A percentile compares a stretch with the other conserved stretches of the same genome.
Conservation (phyloP, 2,329 filamentous ascomycete genomes). For the Cladorrhinum sp. region DNA sequence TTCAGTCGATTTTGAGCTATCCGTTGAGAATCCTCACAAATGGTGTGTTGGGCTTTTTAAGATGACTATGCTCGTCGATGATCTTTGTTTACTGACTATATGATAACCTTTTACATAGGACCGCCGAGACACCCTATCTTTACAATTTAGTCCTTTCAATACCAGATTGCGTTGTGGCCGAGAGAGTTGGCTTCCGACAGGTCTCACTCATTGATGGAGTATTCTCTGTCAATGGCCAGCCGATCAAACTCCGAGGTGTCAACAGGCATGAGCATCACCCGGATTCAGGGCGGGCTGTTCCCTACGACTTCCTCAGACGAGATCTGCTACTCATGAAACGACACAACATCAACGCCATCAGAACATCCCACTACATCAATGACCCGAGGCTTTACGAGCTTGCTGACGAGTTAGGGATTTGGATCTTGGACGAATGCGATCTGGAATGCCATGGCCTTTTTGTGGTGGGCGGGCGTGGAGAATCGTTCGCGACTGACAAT, state of each 20-base stretch:
- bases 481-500: slow-evolving; percentile 54
- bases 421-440: slow-evolving; percentile 47
- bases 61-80: too few species aligned
- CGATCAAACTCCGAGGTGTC: slow-evolving; percentile 54
- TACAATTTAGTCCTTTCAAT: slow-evolving; percentile 38
- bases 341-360: slow-evolving; percentile 60
- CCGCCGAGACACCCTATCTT: slow-evolving; percentile 54
- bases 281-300: slow-evolving; percentile 49
- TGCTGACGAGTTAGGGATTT: slow-evolving; percentile 53
- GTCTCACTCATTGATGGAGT: slow-evolving; percentile 54
- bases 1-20: slow-evolving; percentile 32
- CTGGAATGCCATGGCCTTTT: slow-evolving; percentile 45
- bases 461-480: slow-evolving; percentile 35
- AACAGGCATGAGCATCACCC: slow-evolving; percentile 61
- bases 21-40: slow-evolving; percentile 46
- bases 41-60: slow-evolving; percentile 37
- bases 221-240: slow-evolving; percentile 52
- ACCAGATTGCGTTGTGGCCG: slow-evolving; percentile 35
- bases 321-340: slow-evolving; percentile 58
- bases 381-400: slow-evolving; percentile 50
- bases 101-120: slow-evolving; percentile 24
- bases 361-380: slow-evolving; percentile 56
- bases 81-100: too few species aligned
- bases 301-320: slow-evolving; percentile 49
- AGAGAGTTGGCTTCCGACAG: slow-evolving; percentile 56